Percentiles rank a stretch among this genome's conserved stretches.
phyloP scores from a whole-genome alignment of 441 rosid genomes.

The Lagerstroemia fauriei region DNA sequence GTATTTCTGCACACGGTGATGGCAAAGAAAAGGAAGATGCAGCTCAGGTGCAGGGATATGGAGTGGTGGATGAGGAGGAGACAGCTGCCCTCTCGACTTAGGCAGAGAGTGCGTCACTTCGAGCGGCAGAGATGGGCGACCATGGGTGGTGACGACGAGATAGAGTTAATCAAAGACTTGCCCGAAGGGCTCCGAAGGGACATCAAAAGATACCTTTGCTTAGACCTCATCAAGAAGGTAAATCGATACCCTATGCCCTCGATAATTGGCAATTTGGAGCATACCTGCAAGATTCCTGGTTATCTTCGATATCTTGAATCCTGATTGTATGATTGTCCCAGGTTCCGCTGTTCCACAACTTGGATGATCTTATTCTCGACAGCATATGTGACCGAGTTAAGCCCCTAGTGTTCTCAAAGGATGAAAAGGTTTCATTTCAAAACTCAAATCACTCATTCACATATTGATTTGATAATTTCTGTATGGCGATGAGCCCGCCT shows the following conservation, averaged over 20 bases:
- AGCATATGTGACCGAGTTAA: slow-evolving; percentile 63
- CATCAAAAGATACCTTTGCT: slow-evolving; percentile 63
- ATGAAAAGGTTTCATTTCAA: slow-evolving; percentile 45
- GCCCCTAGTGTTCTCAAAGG: slow-evolving; percentile 63
- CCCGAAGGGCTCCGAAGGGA: slow-evolving; percentile 74
- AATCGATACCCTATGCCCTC: neutral
- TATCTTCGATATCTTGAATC: neutral
- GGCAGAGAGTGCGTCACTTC: slow-evolving; percentile 61
- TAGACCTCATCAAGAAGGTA: slow-evolving; percentile 66
- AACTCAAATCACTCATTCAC: neutral
- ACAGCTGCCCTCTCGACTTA: slow-evolving; percentile 54
- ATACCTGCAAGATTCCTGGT: neutral
- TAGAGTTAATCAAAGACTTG: slow-evolving; percentile 52
- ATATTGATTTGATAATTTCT: neutral
- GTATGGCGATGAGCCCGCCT: neutral
- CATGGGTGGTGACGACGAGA: slow-evolving; percentile 62
- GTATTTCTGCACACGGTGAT: slow-evolving; percentile 64
- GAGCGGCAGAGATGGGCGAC: slow-evolving; percentile 61
- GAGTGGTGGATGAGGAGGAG: slow-evolving; percentile 80
- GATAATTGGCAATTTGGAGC: neutral
- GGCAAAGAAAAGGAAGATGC: slow-evolving; percentile 64
- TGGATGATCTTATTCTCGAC: slow-evolving; percentile 64
- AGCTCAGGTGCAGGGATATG: slow-evolving; percentile 62
- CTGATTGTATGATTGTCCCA: slow-evolving; percentile 18
- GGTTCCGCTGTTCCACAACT: slow-evolving; percentile 65